Conservation (phyloP, 768 basidiomycete genomes). For the Agaricus blazei region DNA sequence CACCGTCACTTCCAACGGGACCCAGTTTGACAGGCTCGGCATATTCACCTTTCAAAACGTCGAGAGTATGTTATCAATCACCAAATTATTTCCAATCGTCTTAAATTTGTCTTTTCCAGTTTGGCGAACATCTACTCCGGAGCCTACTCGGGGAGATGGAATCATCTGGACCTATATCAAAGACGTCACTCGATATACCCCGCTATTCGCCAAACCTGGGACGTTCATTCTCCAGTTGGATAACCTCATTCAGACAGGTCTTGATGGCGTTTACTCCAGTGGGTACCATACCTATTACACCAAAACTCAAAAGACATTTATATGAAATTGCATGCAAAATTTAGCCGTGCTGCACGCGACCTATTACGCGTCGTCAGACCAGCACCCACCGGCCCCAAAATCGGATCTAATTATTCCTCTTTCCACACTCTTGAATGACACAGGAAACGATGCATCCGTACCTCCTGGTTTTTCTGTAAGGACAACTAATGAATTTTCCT, state of each 20-base stretch:
- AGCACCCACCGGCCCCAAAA: slow-evolving; percentile 52
- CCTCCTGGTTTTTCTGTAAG: slow-evolving; percentile 67
- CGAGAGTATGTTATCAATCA: slow-evolving; percentile 46
- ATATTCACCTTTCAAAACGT: slow-evolving; percentile 75
- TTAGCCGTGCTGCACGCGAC: slow-evolving; percentile 67
- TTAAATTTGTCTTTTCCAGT: slow-evolving; percentile 30
- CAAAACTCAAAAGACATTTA: neutral
- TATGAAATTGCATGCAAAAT: neutral
- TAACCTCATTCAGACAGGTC: slow-evolving; percentile 52
- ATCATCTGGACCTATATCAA: slow-evolving; percentile 79
- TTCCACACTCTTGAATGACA: slow-evolving; percentile 55
- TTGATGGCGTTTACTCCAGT: slow-evolving; percentile 72
- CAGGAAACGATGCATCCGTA: slow-evolving; percentile 70
- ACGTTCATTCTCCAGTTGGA: slow-evolving; percentile 71
- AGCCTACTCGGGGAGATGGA: slow-evolving; percentile 59
- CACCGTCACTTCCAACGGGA: slow-evolving; percentile 74
- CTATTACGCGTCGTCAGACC: slow-evolving; percentile 56
- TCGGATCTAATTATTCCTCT: slow-evolving; percentile 68
- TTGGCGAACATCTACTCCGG: slow-evolving; percentile 79
- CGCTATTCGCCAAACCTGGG: slow-evolving; percentile 64
- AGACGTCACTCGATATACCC: slow-evolving; percentile 68
- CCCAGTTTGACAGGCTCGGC: slow-evolving; percentile 68
- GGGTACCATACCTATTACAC: slow-evolving; percentile 9
- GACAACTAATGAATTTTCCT: neutral
- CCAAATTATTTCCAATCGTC: neutral